Conservation (phyloP, 2,329 filamentous ascomycete species). For the Macrophomina phaseolina region DNA sequence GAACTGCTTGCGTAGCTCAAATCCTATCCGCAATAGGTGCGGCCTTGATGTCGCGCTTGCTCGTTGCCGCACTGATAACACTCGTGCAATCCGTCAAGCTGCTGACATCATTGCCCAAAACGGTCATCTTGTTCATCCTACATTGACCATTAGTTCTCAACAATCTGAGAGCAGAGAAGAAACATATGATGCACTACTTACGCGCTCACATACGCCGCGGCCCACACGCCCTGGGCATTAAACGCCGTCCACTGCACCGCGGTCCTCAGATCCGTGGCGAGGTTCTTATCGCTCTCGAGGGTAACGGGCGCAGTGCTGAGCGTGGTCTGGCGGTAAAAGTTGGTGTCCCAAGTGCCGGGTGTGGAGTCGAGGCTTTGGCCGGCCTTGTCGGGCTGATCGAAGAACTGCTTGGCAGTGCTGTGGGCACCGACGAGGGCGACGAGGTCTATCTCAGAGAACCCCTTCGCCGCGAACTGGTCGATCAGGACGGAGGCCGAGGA, state of each 20-base stretch:
- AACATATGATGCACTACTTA: not conserved
- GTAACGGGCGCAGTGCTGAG: constrained; percentile 33
- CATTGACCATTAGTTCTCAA: not conserved
- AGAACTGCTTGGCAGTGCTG: constrained; percentile 55
- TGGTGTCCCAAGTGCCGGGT: constrained; percentile 57
- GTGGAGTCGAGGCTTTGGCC: constrained; percentile 56
- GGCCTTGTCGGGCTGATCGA: constrained; percentile 48
- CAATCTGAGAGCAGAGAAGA: too few relatives aligned
- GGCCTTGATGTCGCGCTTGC: constrained; percentile 40
- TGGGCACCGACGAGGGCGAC: constrained; percentile 63
- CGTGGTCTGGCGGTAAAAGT: constrained; percentile 53
- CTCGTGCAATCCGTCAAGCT: constrained; percentile 41
- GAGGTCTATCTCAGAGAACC: constrained; percentile 57
- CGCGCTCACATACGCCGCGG: constrained; percentile 39
- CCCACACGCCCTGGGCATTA: constrained; percentile 37
- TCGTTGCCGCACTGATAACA: constrained; percentile 39
- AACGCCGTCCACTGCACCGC: constrained; percentile 33
- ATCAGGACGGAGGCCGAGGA: constrained; percentile 52
- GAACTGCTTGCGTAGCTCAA: not conserved
- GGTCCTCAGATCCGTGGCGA: constrained; percentile 37
- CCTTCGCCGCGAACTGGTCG: constrained; percentile 57
- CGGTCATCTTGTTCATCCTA: constrained; percentile 43
- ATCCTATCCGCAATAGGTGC: constrained; percentile 38
- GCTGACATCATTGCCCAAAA: constrained; percentile 38
- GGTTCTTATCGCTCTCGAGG: constrained; percentile 34